Percentiles rank a stretch among this genome's conserved stretches.
phyloP scores from a whole-genome alignment of 2,329 filamentous ascomycete genomes.

The Chaetomiaceae sp. region DNA sequence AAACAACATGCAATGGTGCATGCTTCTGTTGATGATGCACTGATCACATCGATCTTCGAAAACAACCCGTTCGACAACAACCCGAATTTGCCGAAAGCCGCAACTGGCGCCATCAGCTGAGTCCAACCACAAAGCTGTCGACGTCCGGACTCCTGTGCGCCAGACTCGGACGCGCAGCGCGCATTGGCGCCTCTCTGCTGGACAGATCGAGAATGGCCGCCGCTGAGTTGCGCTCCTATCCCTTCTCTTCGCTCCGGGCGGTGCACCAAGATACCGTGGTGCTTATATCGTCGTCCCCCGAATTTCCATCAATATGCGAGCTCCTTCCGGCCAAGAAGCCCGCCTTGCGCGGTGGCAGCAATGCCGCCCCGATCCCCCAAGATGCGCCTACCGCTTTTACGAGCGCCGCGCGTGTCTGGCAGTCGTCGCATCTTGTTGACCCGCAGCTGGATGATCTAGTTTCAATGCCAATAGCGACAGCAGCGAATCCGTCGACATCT shows the following conservation, averaged over 20 bases:
- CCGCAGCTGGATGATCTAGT: too few relatives aligned
- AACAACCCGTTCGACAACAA: too few relatives aligned
- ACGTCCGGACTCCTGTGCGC: background rate
- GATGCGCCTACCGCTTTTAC: slow-evolving; percentile 35
- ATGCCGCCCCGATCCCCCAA: slow-evolving; percentile 33
- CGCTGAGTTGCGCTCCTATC: slow-evolving; percentile 22
- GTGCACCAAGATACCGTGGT: slow-evolving; percentile 25
- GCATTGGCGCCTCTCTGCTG: slow-evolving; percentile 29
- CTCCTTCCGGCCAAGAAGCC: slow-evolving; percentile 35
- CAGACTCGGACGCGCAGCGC: slow-evolving; percentile 25
- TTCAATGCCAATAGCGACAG: too few relatives aligned
- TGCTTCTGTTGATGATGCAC: slow-evolving; percentile 10
- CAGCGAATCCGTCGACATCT: too few relatives aligned
- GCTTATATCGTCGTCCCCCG: slow-evolving; percentile 46
- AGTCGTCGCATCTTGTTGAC: slow-evolving; percentile 30
- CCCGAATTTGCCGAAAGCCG: too few relatives aligned
- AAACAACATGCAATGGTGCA: background rate
- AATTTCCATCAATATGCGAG: slow-evolving; percentile 47
- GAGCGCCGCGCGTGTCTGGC: slow-evolving; percentile 36
- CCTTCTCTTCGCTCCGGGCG: slow-evolving; percentile 20
- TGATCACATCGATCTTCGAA: background rate
- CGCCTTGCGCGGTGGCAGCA: slow-evolving; percentile 32
- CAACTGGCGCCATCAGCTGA: too few relatives aligned
- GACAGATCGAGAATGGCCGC: slow-evolving; percentile 29
- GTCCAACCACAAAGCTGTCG: slow-evolving; percentile 10